Percentiles rank a stretch among this genome's conserved stretches.
Conservation (phyloP, 768 basidiomycete species). For the Xerocomellus amylosporus region DNA sequence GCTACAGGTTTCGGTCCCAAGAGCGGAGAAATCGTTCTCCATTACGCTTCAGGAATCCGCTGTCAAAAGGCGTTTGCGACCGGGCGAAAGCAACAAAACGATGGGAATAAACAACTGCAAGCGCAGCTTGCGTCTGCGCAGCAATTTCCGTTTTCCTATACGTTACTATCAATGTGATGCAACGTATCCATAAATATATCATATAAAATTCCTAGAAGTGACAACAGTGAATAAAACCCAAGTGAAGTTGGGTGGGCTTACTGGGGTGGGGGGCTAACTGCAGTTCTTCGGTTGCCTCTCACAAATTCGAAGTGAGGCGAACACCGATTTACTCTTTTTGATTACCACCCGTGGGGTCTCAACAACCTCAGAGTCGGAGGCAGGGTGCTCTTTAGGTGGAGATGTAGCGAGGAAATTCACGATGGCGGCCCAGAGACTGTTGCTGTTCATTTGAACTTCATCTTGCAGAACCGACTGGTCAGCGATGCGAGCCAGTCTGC, state of each 20-base stretch:
- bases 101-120: neutral
- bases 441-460: constrained; percentile 57
- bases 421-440: constrained; percentile 69
- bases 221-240: neutral
- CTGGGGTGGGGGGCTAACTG: neutral
- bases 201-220: constrained; percentile 1
- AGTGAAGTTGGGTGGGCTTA: neutral
- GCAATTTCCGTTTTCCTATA: neutral
- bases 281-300: constrained; percentile 6
- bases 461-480: constrained; percentile 62
- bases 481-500: constrained; percentile 67
- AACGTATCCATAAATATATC: neutral
- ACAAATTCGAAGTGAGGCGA: constrained; percentile 22
- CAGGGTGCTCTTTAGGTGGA: constrained; percentile 43
- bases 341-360: neutral
- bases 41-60: neutral
- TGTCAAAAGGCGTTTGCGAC: neutral
- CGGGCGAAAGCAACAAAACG: neutral
- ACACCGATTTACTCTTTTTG: constrained; percentile 29
- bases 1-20: neutral
- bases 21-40: neutral
- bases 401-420: constrained; percentile 59
- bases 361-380: constrained; percentile 15
- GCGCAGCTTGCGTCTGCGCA: neutral
- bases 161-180: neutral